Conservation (phyloP, 2,329 filamentous ascomycete genomes). For the Decorospora gaudefroyi region DNA sequence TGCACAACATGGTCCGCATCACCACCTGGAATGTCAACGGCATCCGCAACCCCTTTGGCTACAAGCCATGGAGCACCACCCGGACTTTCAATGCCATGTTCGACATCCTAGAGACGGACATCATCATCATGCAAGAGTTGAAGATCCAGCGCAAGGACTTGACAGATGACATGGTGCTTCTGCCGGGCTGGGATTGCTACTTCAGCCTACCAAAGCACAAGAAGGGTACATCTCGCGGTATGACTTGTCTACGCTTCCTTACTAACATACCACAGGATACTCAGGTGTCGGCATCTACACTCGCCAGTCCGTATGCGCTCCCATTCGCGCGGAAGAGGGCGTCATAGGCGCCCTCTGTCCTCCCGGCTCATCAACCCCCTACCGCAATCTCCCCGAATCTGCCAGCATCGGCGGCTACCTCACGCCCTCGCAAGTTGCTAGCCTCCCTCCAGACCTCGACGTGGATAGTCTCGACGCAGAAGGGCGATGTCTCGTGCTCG, state of each 20-base stretch:
- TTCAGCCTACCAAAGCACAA: slow-evolving; percentile 93
- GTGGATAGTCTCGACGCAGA: slow-evolving; percentile 80
- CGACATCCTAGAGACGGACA: slow-evolving; percentile 86
- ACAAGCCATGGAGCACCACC: slow-evolving; percentile 57
- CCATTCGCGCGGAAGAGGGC: slow-evolving; percentile 92
- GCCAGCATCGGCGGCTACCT: slow-evolving; percentile 91
- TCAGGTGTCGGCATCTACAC: slow-evolving; percentile 96
- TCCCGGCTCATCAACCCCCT: slow-evolving; percentile 71
- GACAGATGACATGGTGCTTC: slow-evolving; percentile 90
- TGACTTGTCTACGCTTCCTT: slow-evolving; percentile 7
- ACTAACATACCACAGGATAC: slow-evolving; percentile 66
- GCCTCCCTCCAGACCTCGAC: slow-evolving; percentile 59
- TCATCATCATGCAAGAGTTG: slow-evolving; percentile 91
- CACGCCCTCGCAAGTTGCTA: slow-evolving; percentile 66
- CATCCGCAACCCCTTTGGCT: slow-evolving; percentile 59
- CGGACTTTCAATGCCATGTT: slow-evolving; percentile 74
- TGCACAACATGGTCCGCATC: slow-evolving; percentile 70
- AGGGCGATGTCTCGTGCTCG: slow-evolving; percentile 85
- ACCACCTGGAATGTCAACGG: slow-evolving; percentile 64
- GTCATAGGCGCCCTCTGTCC: slow-evolving; percentile 78
- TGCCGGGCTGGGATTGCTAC: slow-evolving; percentile 94
- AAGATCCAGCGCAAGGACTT: slow-evolving; percentile 96
- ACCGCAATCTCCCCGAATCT: slow-evolving; percentile 72
- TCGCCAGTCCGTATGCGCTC: slow-evolving; percentile 79
- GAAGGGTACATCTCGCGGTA: slow-evolving; percentile 65